Evolutionary conservation across 768 basidiomycete species (phyloP).

Genomic region (Fomitopsis serialis): DNA sequence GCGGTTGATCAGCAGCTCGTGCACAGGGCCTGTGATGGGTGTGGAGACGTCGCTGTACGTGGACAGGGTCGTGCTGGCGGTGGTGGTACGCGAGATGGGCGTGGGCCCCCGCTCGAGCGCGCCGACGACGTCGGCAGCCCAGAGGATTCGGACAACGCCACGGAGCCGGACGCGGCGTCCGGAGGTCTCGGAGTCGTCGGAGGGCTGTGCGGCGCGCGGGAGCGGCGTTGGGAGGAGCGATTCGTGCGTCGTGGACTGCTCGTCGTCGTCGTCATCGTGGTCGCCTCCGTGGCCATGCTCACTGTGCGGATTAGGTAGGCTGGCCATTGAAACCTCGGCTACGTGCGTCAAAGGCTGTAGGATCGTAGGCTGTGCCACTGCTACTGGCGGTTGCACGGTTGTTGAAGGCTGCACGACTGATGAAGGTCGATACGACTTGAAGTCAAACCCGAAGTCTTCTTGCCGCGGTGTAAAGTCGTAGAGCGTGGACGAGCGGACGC

Average conservation of each 20-base stretch:
- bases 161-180: neutral
- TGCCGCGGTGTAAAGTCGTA: neutral
- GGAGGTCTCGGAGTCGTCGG: neutral
- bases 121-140: neutral
- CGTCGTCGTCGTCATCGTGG: neutral
- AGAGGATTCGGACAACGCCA: neutral
- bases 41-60: neutral
- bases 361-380: neutral
- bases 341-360: neutral
- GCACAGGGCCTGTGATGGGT: neutral
- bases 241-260: neutral
- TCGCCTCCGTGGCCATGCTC: neutral
- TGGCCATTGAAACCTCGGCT: neutral
- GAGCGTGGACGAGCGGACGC: constrained; percentile 2
- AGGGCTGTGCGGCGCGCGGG: neutral
- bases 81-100: neutral
- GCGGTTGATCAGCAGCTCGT: neutral
- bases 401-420: too few relatives aligned
- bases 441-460: neutral
- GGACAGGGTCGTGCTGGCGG: neutral
- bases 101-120: neutral
- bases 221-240: neutral
- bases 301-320: constrained; percentile 4
- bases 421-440: neutral
- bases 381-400: too few relatives aligned